Percentiles rank a stretch among this genome's conserved stretches.
These are phyloP conservation scores for Fusarium sp. DNA, from an alignment of 2,329 filamentous ascomycete species.

Conservation along the genomic window DNA sequence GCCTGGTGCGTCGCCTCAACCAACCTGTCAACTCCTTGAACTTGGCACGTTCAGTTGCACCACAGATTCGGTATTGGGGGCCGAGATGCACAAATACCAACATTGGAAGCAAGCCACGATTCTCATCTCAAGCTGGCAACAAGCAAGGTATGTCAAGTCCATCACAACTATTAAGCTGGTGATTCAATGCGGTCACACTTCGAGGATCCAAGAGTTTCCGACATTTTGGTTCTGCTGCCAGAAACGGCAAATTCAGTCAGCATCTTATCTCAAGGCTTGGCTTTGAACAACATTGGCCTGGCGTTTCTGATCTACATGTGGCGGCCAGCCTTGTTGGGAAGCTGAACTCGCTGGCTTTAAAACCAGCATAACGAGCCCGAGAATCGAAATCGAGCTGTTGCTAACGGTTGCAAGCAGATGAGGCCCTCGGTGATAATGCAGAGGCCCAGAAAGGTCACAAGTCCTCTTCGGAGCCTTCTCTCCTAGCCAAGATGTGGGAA, in stretches of 20 bases:
- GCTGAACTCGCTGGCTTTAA: background rate
- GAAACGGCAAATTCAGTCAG: background rate
- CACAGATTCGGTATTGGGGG: constrained; percentile 36
- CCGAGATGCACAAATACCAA: constrained; percentile 27
- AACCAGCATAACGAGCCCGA: background rate
- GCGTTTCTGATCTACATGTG: background rate
- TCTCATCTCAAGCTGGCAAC: constrained; percentile 49
- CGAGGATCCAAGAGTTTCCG: background rate
- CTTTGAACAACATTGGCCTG: background rate
- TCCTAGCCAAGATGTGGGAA: constrained; percentile 76
- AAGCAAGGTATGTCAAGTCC: constrained; percentile 46
- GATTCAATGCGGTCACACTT: background rate
- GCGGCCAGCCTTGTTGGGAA: background rate
- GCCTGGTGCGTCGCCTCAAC: constrained; percentile 47
- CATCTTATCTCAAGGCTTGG: constrained; percentile 9
- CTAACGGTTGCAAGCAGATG: constrained; percentile 32
- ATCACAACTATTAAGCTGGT: no score
- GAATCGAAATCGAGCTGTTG: background rate
- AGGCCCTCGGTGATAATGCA: constrained; percentile 13
- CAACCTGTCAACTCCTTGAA: constrained; percentile 30
- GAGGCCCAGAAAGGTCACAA: constrained; percentile 10
- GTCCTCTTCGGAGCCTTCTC: constrained; percentile 51
- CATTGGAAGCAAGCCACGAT: constrained; percentile 40
- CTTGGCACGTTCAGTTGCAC: constrained; percentile 35
- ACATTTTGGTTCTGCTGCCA: constrained; percentile 9